Evolutionary conservation across 805 yeast genomes (phyloP).

Genomic region (Teunomyces lycoperdinae): DNA sequence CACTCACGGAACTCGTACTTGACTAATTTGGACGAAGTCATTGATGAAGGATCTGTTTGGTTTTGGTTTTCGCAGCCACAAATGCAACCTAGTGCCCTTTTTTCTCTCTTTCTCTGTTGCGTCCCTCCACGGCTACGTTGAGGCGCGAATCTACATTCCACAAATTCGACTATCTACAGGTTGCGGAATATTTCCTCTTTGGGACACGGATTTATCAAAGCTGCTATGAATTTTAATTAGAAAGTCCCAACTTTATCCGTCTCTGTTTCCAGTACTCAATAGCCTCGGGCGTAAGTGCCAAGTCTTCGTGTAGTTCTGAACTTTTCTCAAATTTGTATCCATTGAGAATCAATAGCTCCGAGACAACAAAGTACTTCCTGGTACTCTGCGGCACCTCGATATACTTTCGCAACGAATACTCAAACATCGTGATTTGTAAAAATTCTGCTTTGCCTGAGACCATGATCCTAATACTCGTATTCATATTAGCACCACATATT

Average conservation of each 20-base stretch:
- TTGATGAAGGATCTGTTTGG: background rate
- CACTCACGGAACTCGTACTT: constrained; percentile 43
- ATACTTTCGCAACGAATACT: constrained; percentile 52
- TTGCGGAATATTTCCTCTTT: background rate
- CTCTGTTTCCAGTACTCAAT: constrained; percentile 47
- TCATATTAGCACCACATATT: constrained; percentile 47
- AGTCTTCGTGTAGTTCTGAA: constrained; percentile 21
- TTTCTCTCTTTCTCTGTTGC: background rate
- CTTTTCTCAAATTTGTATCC: constrained; percentile 47
- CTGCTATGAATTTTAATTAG: background rate
- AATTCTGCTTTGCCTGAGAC: constrained; percentile 16
- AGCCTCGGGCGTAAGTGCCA: constrained; percentile 48
- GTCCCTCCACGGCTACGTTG: no score
- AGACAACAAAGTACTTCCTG: constrained; percentile 38
- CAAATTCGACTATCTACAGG: background rate
- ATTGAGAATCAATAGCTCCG: constrained; percentile 58
- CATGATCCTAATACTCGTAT: constrained; percentile 36
- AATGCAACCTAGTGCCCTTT: constrained; percentile 2
- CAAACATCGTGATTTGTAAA: constrained; percentile 29
- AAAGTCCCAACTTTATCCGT: constrained; percentile 7
- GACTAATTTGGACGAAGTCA: background rate
- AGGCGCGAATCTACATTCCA: no score
- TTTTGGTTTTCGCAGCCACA: constrained; percentile 10
- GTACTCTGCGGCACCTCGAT: constrained; percentile 16
- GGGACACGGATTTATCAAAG: background rate